Percentiles rank a stretch among this genome's conserved stretches.
These are phyloP conservation scores for Trichoderma atrobrunneum DNA, from an alignment of 2,329 filamentous ascomycete genomes.

Conservation along the genomic window DNA sequence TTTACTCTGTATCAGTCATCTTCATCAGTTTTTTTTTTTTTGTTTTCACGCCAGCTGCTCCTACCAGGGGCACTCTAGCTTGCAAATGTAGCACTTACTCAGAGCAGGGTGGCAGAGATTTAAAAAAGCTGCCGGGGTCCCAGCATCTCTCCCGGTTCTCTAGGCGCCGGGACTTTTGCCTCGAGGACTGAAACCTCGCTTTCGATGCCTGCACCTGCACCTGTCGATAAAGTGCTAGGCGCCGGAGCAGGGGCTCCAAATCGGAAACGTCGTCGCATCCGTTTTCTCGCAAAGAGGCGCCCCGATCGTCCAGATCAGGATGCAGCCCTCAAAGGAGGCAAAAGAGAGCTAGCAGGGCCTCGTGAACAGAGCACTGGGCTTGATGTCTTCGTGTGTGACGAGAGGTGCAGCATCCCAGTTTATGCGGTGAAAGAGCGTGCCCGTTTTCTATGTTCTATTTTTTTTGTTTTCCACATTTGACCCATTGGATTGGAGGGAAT, in stretches of 20 bases:
- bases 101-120: not conserved
- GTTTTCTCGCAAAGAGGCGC: not conserved
- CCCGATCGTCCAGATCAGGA: conserved; percentile 16
- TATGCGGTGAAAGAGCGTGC: not conserved
- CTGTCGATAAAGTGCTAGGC: not conserved
- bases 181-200: not conserved
- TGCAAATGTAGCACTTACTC: not conserved
- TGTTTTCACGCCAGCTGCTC: not conserved
- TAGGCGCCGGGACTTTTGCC: conserved; percentile 10
- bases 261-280: not conserved
- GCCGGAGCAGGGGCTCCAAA: not conserved
- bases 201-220: not conserved
- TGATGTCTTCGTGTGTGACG: not conserved
- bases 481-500: not conserved
- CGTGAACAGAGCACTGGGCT: conserved; percentile 7
- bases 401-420: not conserved
- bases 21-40: not conserved
- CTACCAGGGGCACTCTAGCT: not conserved
- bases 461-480: not conserved
- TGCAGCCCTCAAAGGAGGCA: conserved; percentile 6
- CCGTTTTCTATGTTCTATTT: not conserved
- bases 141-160: not conserved
- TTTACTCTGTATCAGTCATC: not conserved
- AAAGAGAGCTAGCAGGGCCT: conserved; percentile 5
- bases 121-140: not conserved